Evolutionary conservation across 139 green algal genomes (phyloP), one percentile per base, ranked within the genome.

Genomic region (Ostreobium quekettii): DNA sequence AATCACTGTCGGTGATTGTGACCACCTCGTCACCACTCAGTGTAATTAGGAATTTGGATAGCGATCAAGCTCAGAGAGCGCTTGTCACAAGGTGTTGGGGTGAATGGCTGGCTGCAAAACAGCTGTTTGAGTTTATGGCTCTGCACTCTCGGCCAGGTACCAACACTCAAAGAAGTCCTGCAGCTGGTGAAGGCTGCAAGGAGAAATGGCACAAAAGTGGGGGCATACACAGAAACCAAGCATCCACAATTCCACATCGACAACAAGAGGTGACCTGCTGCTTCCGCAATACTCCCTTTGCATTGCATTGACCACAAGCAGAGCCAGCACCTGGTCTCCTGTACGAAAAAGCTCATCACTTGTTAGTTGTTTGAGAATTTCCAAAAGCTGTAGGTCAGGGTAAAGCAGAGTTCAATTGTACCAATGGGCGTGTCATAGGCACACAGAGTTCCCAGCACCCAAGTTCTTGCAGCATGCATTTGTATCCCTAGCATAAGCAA

Each of bases 211-310:
- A 53, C 31, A 47, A 11, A 68, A n/a, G 61, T 68, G 4, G 61
- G 61, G 26, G 61, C 31, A 15, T 68, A 68, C 36, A 68, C 53
- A 36, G 61, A 68, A 28, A 68, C 61, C 6, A 68, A 68, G 35
- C 4, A 4, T 8, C 61, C 61, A 29, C 19, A 24, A 26, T 68
- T 68, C 53, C 61, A 68, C n/a, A 30, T 53, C 15, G 42, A 19
- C 19, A 19, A 53, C 11, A 19, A 11, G 19, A 53, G 42, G 42
- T 53, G 42, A 19, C 15, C 15, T 26, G 19, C 42, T 53, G 11
- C 19, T 53, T 53, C 19, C 19, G 11, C 19, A 26, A 26, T 53
- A 26, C 19, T 53, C 19, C 19, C 42, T 53, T 53, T 19, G 11
- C 19, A 11, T 26, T 53, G 42, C 42, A n/a, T n/a, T n/a, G n/a